Conservation (phyloP, 1,139 yeast genomes). For the Taphrina flavorubra region DNA sequence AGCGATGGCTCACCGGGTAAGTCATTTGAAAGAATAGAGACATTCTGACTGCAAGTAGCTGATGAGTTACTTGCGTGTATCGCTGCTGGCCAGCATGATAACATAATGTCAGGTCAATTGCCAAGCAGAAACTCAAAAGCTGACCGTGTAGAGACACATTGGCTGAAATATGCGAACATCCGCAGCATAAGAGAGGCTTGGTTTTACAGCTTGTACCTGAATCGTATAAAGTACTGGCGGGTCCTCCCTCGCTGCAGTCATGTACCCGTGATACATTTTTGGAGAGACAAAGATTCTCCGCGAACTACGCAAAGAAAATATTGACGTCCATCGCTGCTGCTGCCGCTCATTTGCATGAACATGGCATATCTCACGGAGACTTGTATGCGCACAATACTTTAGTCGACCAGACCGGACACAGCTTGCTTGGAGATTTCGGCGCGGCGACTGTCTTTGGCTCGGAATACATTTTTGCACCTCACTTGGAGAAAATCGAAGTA, state of each 20-base stretch:
- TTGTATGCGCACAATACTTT: conserved; percentile 34
- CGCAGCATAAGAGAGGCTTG: conserved; percentile 5
- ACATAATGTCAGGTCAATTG: conserved; percentile 13
- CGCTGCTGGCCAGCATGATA: conserved; percentile 26
- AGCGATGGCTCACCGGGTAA: conserved; percentile 32
- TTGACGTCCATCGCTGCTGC: conserved; percentile 26
- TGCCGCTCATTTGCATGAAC: conserved; percentile 27
- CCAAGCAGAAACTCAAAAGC: not conserved
- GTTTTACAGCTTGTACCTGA: conserved; percentile 28
- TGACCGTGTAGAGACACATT: conserved; percentile 13
- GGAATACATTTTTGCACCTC: conserved; percentile 2
- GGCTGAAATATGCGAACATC: conserved; percentile 12
- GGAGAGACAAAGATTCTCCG: not conserved
- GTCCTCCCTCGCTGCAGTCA: conserved; percentile 21
- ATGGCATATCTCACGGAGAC: conserved; percentile 26
- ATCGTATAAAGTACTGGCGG: conserved; percentile 18
- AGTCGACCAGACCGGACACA: conserved; percentile 20
- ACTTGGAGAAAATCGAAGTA: conserved; percentile 16
- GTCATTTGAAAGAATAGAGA: not conserved
- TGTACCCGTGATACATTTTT: conserved; percentile 25
- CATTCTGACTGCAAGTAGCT: not conserved
- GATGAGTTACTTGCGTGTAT: conserved; percentile 36
- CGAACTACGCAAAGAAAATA: not conserved
- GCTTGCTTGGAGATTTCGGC: conserved; percentile 32
- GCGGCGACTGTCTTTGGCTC: conserved; percentile 30